Conservation (phyloP, 2,329 filamentous ascomycete genomes). For the Fusarium decemcellulare region DNA sequence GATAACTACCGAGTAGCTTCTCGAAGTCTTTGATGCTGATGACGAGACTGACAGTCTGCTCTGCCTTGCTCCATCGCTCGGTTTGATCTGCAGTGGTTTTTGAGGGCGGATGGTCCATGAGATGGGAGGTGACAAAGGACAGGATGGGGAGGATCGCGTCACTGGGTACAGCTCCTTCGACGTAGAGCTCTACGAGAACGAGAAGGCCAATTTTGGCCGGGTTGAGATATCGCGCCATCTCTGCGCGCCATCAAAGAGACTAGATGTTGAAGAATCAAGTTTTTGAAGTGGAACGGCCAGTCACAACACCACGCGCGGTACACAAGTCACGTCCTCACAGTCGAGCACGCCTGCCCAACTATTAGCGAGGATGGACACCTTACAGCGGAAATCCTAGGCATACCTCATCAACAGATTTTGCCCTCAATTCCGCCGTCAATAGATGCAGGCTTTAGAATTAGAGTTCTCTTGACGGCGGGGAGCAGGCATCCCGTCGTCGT, state of each 20-base stretch:
- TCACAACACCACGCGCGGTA: neutral
- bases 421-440: too few relatives aligned
- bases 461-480: too few relatives aligned
- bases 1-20: constrained; percentile 66
- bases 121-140: constrained; percentile 82
- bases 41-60: constrained; percentile 66
- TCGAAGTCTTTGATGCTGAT: constrained; percentile 72
- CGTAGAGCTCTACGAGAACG: constrained; percentile 85
- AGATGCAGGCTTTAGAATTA: too few relatives aligned
- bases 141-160: constrained; percentile 81
- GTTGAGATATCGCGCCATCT: constrained; percentile 88
- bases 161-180: constrained; percentile 77
- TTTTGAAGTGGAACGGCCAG: neutral
- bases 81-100: constrained; percentile 46
- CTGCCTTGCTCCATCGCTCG: constrained; percentile 63
- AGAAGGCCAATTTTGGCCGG: constrained; percentile 89
- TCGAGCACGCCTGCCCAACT: constrained; percentile 27
- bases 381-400: neutral
- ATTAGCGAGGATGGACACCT: constrained; percentile 13
- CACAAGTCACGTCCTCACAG: constrained; percentile 5
- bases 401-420: neutral
- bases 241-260: neutral
- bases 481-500: too few relatives aligned
- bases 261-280: neutral
- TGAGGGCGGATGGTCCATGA: constrained; percentile 66